Percentiles rank a stretch among this genome's conserved stretches.
phyloP scores from a whole-genome alignment of 345 rosid genomes.

The Murraya koenigii region DNA sequence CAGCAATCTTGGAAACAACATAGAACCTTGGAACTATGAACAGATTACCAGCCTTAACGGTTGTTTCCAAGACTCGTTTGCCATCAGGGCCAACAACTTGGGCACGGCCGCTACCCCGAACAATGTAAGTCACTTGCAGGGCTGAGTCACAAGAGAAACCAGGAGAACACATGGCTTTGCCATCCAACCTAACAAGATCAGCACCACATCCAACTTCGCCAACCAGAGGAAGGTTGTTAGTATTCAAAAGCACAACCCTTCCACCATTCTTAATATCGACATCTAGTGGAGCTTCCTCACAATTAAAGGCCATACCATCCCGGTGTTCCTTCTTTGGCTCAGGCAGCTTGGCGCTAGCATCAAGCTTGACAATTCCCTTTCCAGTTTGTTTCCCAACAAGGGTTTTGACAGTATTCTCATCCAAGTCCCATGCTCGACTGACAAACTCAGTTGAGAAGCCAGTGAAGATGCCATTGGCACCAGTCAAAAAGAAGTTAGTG shows the following conservation, averaged over 20 bases:
- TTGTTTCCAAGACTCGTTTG: slow-evolving; percentile 64
- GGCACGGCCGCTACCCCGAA: slow-evolving; percentile 72
- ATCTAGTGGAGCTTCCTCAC: slow-evolving; percentile 81
- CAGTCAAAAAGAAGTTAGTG: slow-evolving; percentile 75
- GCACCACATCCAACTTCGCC: slow-evolving; percentile 89
- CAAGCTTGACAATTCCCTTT: slow-evolving; percentile 68
- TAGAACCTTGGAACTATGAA: slow-evolving; percentile 90
- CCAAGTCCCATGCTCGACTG: slow-evolving; percentile 69
- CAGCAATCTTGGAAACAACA: slow-evolving; percentile 78
- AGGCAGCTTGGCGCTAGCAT: slow-evolving; percentile 50
- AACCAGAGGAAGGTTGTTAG: slow-evolving; percentile 79
- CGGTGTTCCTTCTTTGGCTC: slow-evolving; percentile 53
- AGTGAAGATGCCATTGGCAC: slow-evolving; percentile 72
- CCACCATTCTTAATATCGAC: slow-evolving; percentile 77
- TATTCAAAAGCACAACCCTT: slow-evolving; percentile 78
- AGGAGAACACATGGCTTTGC: slow-evolving; percentile 90
- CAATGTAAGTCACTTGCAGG: slow-evolving; percentile 75
- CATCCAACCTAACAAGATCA: slow-evolving; percentile 77
- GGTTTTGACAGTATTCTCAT: slow-evolving; percentile 38
- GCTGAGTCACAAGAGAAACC: slow-evolving; percentile 96
- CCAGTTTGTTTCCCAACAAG: slow-evolving; percentile 53
- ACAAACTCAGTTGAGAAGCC: slow-evolving; percentile 82
- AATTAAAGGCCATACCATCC: slow-evolving; percentile 63
- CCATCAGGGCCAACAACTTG: slow-evolving; percentile 80
- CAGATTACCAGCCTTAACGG: slow-evolving; percentile 62